These are phyloP conservation scores for Syzygium aqueum DNA, from an alignment of 345 rosid species.

Conservation along the genomic window DNA sequence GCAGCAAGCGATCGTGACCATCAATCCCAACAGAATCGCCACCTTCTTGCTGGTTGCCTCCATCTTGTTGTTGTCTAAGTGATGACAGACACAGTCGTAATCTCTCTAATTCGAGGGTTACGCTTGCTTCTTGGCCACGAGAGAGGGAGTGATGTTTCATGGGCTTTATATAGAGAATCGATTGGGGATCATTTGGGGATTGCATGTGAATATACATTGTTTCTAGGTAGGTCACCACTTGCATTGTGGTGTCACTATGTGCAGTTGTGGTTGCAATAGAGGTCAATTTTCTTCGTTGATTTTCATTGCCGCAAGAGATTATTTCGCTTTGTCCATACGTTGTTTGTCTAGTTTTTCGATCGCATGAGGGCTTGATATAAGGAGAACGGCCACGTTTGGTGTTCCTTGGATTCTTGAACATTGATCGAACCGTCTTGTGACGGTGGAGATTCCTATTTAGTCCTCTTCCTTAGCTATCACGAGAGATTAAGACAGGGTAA, in stretches of 20 bases:
- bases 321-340: not conserved
- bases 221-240: not conserved
- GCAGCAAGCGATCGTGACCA: slow-evolving; percentile 2
- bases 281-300: not conserved
- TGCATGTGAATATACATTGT: not conserved
- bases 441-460: not conserved
- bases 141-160: not conserved
- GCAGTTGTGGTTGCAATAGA: not conserved
- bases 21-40: not conserved
- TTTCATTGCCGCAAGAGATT: not conserved
- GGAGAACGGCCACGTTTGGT: not conserved
- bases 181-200: not conserved
- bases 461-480: not conserved
- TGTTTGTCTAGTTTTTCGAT: not conserved
- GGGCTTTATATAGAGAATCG: not conserved
- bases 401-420: not conserved
- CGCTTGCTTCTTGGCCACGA: not conserved
- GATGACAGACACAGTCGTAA: not conserved
- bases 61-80: not conserved
- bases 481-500: not conserved
- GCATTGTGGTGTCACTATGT: not conserved
- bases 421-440: not conserved
- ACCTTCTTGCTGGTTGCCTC: not conserved
- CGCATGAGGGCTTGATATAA: not conserved
- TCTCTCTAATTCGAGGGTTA: not conserved